phyloP scores from a whole-genome alignment of 441 rosid species.

The Populus hybrid region DNA sequence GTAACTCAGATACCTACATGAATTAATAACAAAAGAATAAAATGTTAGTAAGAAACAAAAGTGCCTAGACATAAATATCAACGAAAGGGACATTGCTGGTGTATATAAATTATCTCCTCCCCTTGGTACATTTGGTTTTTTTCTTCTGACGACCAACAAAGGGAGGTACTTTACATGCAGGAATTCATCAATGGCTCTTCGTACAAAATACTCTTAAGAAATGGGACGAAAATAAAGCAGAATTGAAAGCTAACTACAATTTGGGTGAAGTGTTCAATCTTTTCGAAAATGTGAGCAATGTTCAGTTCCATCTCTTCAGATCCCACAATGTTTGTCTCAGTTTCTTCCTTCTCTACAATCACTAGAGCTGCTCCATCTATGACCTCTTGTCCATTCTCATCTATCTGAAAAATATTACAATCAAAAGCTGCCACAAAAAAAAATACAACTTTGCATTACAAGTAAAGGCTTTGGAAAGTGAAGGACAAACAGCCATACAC shows the following conservation, averaged over 20 bases:
- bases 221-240: background rate
- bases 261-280: conserved; percentile 72
- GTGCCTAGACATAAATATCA: background rate
- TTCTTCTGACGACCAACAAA: no score
- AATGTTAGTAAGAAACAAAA: background rate
- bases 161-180: no score
- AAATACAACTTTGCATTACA: background rate
- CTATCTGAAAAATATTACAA: conserved; percentile 29
- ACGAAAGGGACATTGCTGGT: background rate
- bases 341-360: conserved; percentile 46
- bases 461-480: no score
- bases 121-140: no score
- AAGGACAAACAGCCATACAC: no score
- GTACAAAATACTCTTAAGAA: background rate
- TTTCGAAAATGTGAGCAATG: conserved; percentile 53
- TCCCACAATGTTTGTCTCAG: conserved; percentile 40
- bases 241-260: conserved; percentile 34
- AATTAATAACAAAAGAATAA: background rate
- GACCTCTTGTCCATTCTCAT: conserved; percentile 37
- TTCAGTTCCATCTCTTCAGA: conserved; percentile 74
- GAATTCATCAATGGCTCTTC: no score
- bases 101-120: background rate
- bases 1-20: conserved; percentile 60
- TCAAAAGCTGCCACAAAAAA: background rate
- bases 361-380: conserved; percentile 34